A percentile compares a stretch with the other conserved stretches of the same genome.
Evolutionary conservation across 2,329 filamentous ascomycete genomes (phyloP).

Genomic region (Trichoderma gracile): DNA sequence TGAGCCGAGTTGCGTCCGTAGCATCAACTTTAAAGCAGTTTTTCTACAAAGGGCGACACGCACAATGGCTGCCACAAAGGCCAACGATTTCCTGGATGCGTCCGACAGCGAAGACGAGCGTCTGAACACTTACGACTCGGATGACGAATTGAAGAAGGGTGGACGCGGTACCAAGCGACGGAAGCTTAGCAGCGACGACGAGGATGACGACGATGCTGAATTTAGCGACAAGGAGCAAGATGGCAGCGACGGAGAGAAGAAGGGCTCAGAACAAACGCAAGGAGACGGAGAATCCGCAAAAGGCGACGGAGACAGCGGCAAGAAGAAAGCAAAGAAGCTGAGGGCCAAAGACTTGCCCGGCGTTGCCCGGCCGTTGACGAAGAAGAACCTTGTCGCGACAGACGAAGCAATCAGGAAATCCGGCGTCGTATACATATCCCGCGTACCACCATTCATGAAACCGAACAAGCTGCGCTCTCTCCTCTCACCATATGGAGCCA

Average conservation of each 20-base stretch:
- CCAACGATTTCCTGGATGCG: conserved; percentile 69
- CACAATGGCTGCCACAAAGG: conserved; percentile 66
- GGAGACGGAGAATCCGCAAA: conserved; percentile 32
- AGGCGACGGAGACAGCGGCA: conserved; percentile 26
- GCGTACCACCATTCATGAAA: conserved; percentile 87
- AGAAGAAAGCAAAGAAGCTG: conserved; percentile 31
- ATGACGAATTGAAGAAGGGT: conserved; percentile 68
- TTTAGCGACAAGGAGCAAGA: conserved; percentile 40
- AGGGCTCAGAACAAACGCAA: conserved; percentile 31
- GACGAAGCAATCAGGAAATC: conserved; percentile 69
- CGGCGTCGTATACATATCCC: conserved; percentile 80
- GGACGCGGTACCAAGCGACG: conserved; percentile 63
- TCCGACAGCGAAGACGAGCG: conserved; percentile 60
- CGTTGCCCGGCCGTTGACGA: conserved; percentile 57
- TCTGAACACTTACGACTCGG: conserved; percentile 64
- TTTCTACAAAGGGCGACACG: neutral
- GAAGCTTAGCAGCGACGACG: conserved; percentile 51
- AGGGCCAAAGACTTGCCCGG: conserved; percentile 46
- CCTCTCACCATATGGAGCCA: conserved; percentile 70
- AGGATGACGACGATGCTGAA: conserved; percentile 41
- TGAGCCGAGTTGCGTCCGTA: neutral
- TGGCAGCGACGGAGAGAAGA: conserved; percentile 34
- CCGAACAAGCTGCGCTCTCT: conserved; percentile 74
- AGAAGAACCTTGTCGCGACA: conserved; percentile 67
- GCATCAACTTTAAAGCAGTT: neutral